These are phyloP conservation scores for Terfezia claveryi DNA, from an alignment of 495 filamentous ascomycete species.

Conservation along the genomic window DNA sequence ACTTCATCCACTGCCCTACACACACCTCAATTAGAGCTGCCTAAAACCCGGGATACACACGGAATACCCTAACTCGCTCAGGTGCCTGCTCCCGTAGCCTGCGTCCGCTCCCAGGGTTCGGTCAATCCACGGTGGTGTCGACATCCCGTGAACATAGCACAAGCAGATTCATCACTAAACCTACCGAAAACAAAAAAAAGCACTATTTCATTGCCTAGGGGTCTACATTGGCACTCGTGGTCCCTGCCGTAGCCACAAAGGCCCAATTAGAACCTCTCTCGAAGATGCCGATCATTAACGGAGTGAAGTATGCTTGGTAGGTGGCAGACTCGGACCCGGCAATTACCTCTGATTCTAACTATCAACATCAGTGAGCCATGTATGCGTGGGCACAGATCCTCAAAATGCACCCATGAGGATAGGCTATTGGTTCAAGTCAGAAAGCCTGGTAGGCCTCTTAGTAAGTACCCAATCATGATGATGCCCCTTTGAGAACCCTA, in stretches of 20 bases:
- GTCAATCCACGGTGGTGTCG: no score
- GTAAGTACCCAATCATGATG: neutral
- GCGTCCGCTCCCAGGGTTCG: no score
- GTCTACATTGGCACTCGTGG: neutral
- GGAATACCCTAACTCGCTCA: no score
- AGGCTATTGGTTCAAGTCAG: conserved; percentile 18
- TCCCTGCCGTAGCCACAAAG: neutral
- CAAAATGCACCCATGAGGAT: conserved; percentile 17
- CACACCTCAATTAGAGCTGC: no score
- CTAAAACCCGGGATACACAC: no score
- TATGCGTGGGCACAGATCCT: conserved; percentile 18
- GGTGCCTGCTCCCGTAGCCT: no score
- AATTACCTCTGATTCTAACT: neutral
- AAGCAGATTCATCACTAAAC: no score
- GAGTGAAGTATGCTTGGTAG: conserved; percentile 17
- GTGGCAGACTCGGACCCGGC: neutral
- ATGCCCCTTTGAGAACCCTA: no score
- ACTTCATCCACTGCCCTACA: no score
- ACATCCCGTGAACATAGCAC: no score
- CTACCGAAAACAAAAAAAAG: no score
- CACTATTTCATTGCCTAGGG: no score
- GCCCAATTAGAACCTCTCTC: neutral
- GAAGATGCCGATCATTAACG: conserved; percentile 14
- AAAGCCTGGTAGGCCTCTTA: conserved; percentile 18
- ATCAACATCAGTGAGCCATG: conserved; percentile 11